Base-by-base conservation (phyloP, 805 yeast genomes). In the Saturnispora quitensis region DNA sequence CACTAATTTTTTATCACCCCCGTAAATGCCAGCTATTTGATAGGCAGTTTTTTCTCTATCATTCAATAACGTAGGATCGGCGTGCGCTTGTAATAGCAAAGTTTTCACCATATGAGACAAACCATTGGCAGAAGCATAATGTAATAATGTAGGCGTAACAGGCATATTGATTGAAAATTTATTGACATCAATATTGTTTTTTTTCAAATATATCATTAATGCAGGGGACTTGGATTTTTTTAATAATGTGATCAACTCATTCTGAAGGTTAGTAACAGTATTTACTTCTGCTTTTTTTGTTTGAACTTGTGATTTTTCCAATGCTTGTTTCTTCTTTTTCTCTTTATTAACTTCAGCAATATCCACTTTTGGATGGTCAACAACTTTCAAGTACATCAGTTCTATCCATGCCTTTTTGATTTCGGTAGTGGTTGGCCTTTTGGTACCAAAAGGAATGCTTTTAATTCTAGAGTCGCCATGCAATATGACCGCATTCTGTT, bases 381-480 rank as follows among this genome's bases (percentile, higher is more conserved):
- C 66, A 1, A 79, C 63, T 40, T 72, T 69, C 57, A 87, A 67
- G 57, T 83, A 80, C 0, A 89, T 73, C 52, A 93, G 70, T 57
- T 84, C 83, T 27, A 78, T 73, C 98, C 98, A 93, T 0, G 95
- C 89, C 46, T 81, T 76, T 60, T 82, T 86, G 58, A 93, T 69
- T 63, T 90, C 98, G 2, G 78, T 69, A 0, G 84, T 74, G 0
- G 96, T 90, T 1, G 98, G 95, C 57, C 97, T 75, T 51, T 79
- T 80, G 0, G 99, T 91, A 0, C 96, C 84, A 68, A 93, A 89
- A 1, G 99, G 99, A 62, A 91, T 80, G 2, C 73, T 67, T 55
- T 77, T 78, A 6, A 93, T 67, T 56, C 96, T 73, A 0, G 70
- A 56, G 62, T 91, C 97, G 34, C 69, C 68, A 31, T 60, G 68